phyloP scores from a whole-genome alignment of 148 eudicot species.

The Chenopodium formosanum region DNA sequence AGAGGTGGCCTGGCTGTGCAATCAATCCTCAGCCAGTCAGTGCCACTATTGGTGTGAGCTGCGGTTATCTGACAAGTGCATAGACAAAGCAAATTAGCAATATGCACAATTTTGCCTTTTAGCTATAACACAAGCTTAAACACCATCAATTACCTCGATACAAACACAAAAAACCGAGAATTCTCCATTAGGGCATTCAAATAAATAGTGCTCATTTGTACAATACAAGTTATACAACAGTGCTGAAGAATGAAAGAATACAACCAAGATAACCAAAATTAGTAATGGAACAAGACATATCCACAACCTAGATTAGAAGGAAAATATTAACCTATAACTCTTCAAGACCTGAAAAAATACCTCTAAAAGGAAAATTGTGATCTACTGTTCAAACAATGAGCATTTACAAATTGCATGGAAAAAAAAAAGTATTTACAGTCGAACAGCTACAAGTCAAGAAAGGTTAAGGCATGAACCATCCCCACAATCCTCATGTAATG shows the following conservation, averaged over 20 bases:
- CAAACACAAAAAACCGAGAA: too few relatives aligned
- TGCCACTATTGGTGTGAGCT: too few relatives aligned
- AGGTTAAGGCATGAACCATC: background rate
- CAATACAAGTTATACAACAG: background rate
- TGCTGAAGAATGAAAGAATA: conserved; percentile 1
- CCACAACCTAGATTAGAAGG: conserved; percentile 20
- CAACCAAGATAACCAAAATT: background rate
- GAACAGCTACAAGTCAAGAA: conserved; percentile 20
- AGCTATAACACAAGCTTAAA: too few relatives aligned
- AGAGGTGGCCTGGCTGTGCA: too few relatives aligned
- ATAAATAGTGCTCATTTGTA: too few relatives aligned
- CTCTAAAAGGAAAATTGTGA: conserved; percentile 26
- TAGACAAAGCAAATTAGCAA: too few relatives aligned
- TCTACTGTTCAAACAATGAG: conserved; percentile 28
- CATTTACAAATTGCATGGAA: conserved; percentile 35
- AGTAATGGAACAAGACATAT: background rate
- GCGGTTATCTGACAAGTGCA: too few relatives aligned
- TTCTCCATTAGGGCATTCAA: too few relatives aligned
- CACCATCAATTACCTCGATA: too few relatives aligned
- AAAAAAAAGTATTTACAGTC: conserved; percentile 48
- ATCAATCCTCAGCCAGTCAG: too few relatives aligned
- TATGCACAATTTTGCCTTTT: too few relatives aligned
- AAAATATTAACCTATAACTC: background rate
- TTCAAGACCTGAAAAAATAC: conserved; percentile 7
- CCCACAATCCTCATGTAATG: conserved; percentile 17